Conservation (phyloP, 805 yeast species). For the Torulaspora indica region DNA sequence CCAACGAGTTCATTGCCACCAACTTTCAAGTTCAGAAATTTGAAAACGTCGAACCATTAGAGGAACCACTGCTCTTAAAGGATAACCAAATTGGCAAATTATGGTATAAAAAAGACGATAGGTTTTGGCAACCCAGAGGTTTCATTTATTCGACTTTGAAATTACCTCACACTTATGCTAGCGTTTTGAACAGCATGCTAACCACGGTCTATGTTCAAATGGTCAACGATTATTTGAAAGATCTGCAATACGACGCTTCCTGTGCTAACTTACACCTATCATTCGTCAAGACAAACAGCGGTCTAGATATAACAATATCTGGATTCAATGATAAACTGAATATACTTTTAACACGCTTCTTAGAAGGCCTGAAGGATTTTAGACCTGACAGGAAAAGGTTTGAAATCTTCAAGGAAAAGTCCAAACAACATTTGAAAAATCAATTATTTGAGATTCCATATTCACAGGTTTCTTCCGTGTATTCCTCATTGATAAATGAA, state of each 20-base stretch:
- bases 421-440: conserved; percentile 59
- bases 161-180: conserved; percentile 55
- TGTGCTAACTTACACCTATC: conserved; percentile 68
- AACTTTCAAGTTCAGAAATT: conserved; percentile 58
- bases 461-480: conserved; percentile 61
- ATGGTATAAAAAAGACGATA: conserved; percentile 90
- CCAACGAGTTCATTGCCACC: conserved; percentile 79
- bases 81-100: conserved; percentile 47
- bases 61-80: conserved; percentile 60
- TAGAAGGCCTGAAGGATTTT: conserved; percentile 50
- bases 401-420: conserved; percentile 58
- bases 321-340: conserved; percentile 85
- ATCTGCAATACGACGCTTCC: conserved; percentile 75
- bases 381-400: conserved; percentile 55
- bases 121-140: conserved; percentile 85
- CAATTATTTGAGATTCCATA: conserved; percentile 73
- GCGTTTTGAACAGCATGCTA: conserved; percentile 54
- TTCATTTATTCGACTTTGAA: conserved; percentile 59
- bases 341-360: conserved; percentile 55
- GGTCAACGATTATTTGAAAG: conserved; percentile 64
- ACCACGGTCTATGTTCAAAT: conserved; percentile 64
- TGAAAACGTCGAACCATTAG: conserved; percentile 33
- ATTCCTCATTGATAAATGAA: conserved; percentile 65
- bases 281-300: conserved; percentile 60
- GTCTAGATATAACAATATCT: conserved; percentile 57